Base-by-base conservation (phyloP, 2,329 filamentous ascomycete genomes). In the Pseudogymnoascus sp. region DNA sequence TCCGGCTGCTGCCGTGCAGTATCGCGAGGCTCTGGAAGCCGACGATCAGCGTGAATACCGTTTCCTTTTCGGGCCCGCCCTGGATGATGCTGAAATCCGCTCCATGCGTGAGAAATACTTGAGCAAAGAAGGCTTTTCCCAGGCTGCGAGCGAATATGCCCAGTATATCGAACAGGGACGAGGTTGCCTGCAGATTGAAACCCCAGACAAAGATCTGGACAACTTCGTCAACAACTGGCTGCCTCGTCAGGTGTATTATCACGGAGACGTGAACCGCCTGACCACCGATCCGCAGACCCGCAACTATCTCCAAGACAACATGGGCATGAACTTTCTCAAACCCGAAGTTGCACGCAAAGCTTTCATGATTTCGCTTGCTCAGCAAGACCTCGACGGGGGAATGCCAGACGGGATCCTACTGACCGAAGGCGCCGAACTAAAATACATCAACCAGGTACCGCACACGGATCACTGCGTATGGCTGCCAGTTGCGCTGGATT, bases 381-480 rank as follows among this genome's bases (percentile, higher is more conserved):
- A 83, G 63, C 80, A 83, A 65, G 78, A 81, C 63, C 67, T 74
- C 12, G 78, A 72, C 19, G 80, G 80, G n/a, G 74, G 79, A 13
- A 82, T 82, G 79, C 80, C 80, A 0, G 80, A 83, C 65, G 80
- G 80, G 5, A 81, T 83, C 59, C 66, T 82, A 3, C 70, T 83
- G 2, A 69, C 73, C 15, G 76, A 80, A 63, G 80, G 76, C 38
- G 80, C 79, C 1, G 79, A 81, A 66, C 74, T 82, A 34, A 82
- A 83, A 66, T 83, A 82, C 69, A 82, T 82, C 72, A 82, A 82
- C 69, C 79, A 82, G 67, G 71, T 83, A n/a, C 80, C 80, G 19
- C 80, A 83, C 64, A 82, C 80, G 0, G 80, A 83, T 61, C 79
- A 82, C 67, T 83, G 80, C 62, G 78, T 82, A 2, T 83, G 80